These are phyloP conservation scores for Fusarium chaquense DNA, from an alignment of 2,329 filamentous ascomycete genomes.

Conservation along the genomic window DNA sequence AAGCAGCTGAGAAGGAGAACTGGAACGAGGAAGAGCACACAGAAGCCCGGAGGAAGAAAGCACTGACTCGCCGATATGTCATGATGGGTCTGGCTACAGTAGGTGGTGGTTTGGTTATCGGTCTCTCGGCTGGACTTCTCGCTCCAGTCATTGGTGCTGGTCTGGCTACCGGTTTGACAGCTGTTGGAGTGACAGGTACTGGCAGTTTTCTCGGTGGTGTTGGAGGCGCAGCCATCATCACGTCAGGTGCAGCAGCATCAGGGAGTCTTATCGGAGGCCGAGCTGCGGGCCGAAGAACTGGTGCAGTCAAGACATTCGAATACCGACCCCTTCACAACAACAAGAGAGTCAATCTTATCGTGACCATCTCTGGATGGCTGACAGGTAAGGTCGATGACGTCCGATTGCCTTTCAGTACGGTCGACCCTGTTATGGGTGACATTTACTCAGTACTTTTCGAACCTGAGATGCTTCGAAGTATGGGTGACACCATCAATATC, in stretches of 20 bases:
- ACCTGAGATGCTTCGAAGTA: slow-evolving; percentile 96
- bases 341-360: slow-evolving; percentile 94
- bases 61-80: slow-evolving; percentile 84
- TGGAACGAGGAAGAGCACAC: slow-evolving; percentile 98
- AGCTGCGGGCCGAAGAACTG: slow-evolving; percentile 88
- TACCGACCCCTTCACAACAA: slow-evolving; percentile 98
- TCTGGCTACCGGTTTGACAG: slow-evolving; percentile 92
- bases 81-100: slow-evolving; percentile 98
- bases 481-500: slow-evolving; percentile 99
- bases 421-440: slow-evolving; percentile 98
- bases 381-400: slow-evolving; percentile 98
- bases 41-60: slow-evolving; percentile 83
- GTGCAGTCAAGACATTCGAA: slow-evolving; percentile 95
- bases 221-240: slow-evolving; percentile 93
- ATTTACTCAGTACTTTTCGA: slow-evolving; percentile 98
- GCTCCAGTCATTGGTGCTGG: slow-evolving; percentile 95
- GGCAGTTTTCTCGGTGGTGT: slow-evolving; percentile 89
- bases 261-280: slow-evolving; percentile 87
- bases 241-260: slow-evolving; percentile 86
- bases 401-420: slow-evolving; percentile 92
- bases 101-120: slow-evolving; percentile 93
- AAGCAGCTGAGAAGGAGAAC: slow-evolving; percentile 91
- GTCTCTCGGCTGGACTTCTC: slow-evolving; percentile 89
- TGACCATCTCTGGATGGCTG: slow-evolving; percentile 98
- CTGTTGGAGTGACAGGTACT: slow-evolving; percentile 92